A percentile compares a stretch with the other conserved stretches of the same genome.
These are phyloP conservation scores for Cubamyces lactineus DNA, from an alignment of 768 basidiomycete genomes.

Conservation along the genomic window DNA sequence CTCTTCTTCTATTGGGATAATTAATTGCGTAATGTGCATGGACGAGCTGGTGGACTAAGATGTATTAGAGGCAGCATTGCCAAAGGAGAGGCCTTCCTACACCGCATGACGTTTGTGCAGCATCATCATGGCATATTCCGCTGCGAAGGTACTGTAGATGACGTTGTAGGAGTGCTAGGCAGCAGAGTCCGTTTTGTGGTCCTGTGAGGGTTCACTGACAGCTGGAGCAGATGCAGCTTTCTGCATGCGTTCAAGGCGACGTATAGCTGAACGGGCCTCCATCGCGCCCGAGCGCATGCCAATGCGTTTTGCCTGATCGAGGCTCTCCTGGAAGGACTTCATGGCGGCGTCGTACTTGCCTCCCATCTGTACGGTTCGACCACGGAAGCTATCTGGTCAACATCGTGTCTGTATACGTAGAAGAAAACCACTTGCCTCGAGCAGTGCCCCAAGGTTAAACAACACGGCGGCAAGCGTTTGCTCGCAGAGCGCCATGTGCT, in stretches of 20 bases:
- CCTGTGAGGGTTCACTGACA: no score
- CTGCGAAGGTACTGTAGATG: no score
- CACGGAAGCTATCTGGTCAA: not conserved
- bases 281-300: constrained; percentile 40
- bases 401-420: not conserved
- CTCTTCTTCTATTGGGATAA: constrained; percentile 18
- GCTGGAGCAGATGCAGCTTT: not conserved
- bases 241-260: constrained; percentile 33
- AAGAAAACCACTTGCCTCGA: constrained; percentile 39
- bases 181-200: no score
- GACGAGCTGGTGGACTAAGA: not conserved
- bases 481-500: constrained; percentile 45
- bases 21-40: not conserved
- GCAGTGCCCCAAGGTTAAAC: constrained; percentile 63
- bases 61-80: not conserved
- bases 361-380: constrained; percentile 36
- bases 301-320: constrained; percentile 36
- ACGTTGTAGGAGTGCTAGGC: no score
- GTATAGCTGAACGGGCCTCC: constrained; percentile 39
- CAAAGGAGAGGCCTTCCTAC: not conserved
- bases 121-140: no score
- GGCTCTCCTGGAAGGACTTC: constrained; percentile 37
- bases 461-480: constrained; percentile 57
- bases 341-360: constrained; percentile 35
- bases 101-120: no score